phyloP scores from a whole-genome alignment of 2,329 filamentous ascomycete genomes.

The Hypoxylon sp. region DNA sequence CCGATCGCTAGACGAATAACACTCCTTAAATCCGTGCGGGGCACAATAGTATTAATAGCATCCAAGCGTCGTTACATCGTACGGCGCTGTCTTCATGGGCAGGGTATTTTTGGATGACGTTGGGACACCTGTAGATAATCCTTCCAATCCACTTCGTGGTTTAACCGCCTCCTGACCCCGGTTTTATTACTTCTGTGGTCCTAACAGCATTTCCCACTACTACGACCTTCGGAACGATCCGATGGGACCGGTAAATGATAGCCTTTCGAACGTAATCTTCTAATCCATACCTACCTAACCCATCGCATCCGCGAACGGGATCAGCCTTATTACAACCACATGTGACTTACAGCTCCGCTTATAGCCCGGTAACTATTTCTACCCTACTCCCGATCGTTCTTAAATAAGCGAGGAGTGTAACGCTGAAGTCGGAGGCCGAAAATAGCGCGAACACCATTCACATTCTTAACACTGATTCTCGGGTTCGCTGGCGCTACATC shows the following conservation, averaged over 20 bases:
- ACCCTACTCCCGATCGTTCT: background rate
- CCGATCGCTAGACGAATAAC: background rate
- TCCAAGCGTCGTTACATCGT: background rate
- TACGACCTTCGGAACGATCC: background rate
- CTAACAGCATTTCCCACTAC: background rate
- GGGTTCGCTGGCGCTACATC: background rate
- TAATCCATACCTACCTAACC: background rate
- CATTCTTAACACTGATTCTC: background rate
- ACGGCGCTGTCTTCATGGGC: background rate
- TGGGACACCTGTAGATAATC: background rate
- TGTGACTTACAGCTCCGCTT: constrained; percentile 6
- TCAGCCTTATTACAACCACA: constrained; percentile 10
- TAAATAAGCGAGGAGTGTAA: constrained; percentile 12
- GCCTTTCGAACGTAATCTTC: background rate
- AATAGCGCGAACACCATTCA: constrained; percentile 14
- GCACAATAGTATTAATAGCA: background rate
- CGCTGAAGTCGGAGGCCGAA: constrained; percentile 19
- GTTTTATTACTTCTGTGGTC: background rate
- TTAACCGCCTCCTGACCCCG: background rate
- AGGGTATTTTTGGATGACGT: background rate
- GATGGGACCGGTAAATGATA: background rate
- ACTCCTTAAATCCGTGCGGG: background rate
- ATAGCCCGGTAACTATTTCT: constrained; percentile 1
- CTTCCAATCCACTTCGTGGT: background rate
- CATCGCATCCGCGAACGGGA: background rate